Evolutionary conservation across 1,139 yeast species (phyloP).

Genomic region (Kurtzmaniella natalensis): DNA sequence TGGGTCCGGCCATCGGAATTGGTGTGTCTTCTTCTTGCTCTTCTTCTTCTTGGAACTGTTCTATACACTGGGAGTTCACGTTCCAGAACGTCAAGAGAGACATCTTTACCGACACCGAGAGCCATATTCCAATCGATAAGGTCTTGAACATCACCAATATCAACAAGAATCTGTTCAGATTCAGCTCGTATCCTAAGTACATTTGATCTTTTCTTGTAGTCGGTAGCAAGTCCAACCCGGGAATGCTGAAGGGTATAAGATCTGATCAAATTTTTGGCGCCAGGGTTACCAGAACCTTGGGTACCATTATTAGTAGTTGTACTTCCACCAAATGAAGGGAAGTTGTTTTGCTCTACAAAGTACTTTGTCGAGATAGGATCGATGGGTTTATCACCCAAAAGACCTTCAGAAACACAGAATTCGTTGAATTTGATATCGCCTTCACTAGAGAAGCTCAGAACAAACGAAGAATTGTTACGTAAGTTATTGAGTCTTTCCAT

Average conservation of each 20-base stretch:
- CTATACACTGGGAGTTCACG: slow-evolving; percentile 65
- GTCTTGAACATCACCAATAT: slow-evolving; percentile 51
- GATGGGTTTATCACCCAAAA: too few relatives aligned
- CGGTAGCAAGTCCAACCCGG: slow-evolving; percentile 65
- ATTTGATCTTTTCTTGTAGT: slow-evolving; percentile 56
- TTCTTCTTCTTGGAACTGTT: slow-evolving; percentile 69
- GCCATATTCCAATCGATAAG: slow-evolving; percentile 66
- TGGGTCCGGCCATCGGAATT: background rate
- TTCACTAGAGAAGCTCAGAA: background rate
- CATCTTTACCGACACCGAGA: slow-evolving; percentile 57
- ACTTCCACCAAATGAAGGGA: too few relatives aligned
- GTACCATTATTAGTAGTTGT: too few relatives aligned
- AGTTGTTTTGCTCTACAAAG: too few relatives aligned
- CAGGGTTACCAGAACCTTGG: background rate
- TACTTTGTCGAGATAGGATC: too few relatives aligned
- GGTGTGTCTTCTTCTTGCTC: slow-evolving; percentile 20
- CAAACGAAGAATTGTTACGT: background rate
- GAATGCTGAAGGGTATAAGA: slow-evolving; percentile 69
- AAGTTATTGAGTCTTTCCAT: slow-evolving; percentile 2
- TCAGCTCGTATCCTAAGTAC: slow-evolving; percentile 63
- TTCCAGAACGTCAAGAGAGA: slow-evolving; percentile 55
- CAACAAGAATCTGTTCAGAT: slow-evolving; percentile 60
- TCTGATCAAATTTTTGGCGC: slow-evolving; percentile 12
- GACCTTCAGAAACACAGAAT: background rate
- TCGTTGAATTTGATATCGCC: background rate